Conservation (phyloP, 495 filamentous ascomycete species). For the Tuber indicum region DNA sequence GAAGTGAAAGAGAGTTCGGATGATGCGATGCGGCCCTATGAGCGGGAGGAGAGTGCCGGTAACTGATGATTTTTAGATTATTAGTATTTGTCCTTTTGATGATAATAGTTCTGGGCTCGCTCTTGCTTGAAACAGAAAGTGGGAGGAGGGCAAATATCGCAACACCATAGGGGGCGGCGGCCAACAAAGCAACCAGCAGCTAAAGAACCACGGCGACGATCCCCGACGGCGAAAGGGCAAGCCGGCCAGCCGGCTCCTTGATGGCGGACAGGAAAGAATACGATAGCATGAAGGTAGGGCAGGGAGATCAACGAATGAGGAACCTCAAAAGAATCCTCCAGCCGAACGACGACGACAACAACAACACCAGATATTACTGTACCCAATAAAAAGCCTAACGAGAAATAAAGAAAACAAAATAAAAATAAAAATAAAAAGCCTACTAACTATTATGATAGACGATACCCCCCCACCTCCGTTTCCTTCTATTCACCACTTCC, state of each 20-base stretch:
- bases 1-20: not conserved
- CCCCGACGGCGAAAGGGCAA: not conserved
- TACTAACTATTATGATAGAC: conserved; percentile 5
- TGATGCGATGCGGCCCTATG: not conserved
- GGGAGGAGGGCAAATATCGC: not conserved
- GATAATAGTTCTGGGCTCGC: not conserved
- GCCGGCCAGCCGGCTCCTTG: not conserved
- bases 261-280: not conserved
- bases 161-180: not conserved
- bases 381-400: not conserved
- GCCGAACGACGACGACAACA: not conserved
- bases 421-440: not conserved
- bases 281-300: not conserved
- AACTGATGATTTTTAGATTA: not conserved
- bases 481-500: not conserved
- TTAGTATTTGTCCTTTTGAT: not conserved
- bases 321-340: not conserved
- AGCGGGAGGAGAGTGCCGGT: not conserved
- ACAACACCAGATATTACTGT: not conserved
- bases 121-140: not conserved
- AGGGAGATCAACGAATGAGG: conserved; percentile 3
- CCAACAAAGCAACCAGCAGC: not conserved
- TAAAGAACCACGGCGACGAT: not conserved
- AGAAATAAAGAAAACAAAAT: not conserved
- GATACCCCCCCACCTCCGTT: not conserved